Evolutionary conservation across 257 asterid genomes (phyloP).

Genomic region (Striga asiatica): DNA sequence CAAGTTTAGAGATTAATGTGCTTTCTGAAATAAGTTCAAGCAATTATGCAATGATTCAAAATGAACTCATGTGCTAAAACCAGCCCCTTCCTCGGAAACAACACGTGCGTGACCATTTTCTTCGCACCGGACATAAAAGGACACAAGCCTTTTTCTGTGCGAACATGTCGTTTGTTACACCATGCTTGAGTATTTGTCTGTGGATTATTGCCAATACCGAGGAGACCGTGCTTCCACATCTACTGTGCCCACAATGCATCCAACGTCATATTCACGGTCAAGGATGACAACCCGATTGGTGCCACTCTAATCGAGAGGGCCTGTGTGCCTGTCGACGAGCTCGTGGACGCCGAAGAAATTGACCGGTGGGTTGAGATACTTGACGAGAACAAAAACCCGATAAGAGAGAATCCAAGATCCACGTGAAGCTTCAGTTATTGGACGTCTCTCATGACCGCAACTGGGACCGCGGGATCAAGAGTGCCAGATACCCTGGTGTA

Average conservation of each 20-base stretch:
- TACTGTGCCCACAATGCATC: not conserved
- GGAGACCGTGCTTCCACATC: not conserved
- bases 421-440: slow-evolving; percentile 20
- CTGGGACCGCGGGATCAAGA: slow-evolving; percentile 60
- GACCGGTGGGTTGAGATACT: not conserved
- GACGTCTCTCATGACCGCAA: slow-evolving; percentile 52
- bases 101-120: no score
- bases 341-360: not conserved
- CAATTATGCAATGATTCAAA: no score
- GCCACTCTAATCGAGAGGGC: not conserved
- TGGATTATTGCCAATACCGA: not conserved
- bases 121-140: no score
- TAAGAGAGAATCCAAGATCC: not conserved
- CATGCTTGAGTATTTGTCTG: no score
- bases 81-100: no score
- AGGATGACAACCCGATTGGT: not conserved
- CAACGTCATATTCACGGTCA: not conserved
- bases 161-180: no score
- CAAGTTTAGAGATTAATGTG: no score
- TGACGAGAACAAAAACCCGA: not conserved
- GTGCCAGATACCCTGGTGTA: slow-evolving; percentile 61
- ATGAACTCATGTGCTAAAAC: no score
- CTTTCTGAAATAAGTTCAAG: no score
- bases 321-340: not conserved
- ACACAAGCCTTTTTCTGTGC: no score